Conservation (phyloP, 2,329 filamentous ascomycete species). For the Fusarium burgessii region DNA sequence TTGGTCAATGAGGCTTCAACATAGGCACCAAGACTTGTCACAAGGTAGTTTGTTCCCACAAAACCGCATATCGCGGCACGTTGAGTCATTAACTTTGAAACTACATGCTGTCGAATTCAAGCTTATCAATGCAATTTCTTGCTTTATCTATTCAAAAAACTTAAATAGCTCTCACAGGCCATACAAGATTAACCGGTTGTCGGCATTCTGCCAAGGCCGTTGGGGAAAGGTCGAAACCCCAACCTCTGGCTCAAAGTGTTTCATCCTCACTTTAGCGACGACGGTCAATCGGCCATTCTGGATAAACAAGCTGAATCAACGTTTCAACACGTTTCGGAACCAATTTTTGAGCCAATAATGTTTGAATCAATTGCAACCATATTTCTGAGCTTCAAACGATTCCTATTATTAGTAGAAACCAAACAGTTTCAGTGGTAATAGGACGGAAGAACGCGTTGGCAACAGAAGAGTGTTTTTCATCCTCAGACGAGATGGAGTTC, state of each 20-base stretch:
- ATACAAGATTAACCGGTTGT: not conserved
- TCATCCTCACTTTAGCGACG: not conserved
- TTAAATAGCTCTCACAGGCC: not conserved
- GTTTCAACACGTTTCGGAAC: not conserved
- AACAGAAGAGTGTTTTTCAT: not conserved
- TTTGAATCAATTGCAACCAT: not conserved
- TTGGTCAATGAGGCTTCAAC: no score
- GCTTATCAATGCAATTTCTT: rapidly evolving
- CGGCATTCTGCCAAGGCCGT: not conserved
- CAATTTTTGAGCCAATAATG: not conserved
- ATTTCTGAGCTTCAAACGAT: not conserved
- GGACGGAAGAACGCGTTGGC: not conserved
- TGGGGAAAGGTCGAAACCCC: not conserved
- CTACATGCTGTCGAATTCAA: no score
- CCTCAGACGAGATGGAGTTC: not conserved
- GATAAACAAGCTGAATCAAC: not conserved
- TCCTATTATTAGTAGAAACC: constrained; percentile 13
- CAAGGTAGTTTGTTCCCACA: no score
- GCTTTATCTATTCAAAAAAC: no score
- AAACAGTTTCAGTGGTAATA: constrained; percentile 5
- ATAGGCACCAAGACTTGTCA: no score
- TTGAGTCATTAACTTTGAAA: no score
- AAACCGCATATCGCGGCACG: no score
- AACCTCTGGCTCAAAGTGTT: not conserved
- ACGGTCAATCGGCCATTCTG: not conserved